Evolutionary conservation across 192 early-diverging fungal genomes (phyloP).

Genomic region (Coemansia nantahalensis): DNA sequence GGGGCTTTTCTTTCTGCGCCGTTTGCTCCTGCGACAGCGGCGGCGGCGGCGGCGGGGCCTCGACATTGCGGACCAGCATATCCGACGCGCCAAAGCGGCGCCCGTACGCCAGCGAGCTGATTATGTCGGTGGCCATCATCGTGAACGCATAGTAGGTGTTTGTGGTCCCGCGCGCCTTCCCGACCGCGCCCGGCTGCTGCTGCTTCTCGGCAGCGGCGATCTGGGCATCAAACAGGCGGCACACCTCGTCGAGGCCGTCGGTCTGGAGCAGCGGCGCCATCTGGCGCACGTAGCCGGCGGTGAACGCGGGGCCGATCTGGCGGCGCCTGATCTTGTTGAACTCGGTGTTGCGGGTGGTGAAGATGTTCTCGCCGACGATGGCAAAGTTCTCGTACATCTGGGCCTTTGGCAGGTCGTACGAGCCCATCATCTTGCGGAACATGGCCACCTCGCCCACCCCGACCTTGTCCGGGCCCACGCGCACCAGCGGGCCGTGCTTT

Average conservation of each 20-base stretch:
- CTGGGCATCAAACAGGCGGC: slow-evolving; percentile 15
- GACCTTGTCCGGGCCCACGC: slow-evolving; percentile 12
- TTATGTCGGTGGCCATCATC: slow-evolving; percentile 27
- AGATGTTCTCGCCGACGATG: slow-evolving; percentile 16
- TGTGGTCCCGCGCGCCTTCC: not conserved
- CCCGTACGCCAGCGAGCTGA: slow-evolving; percentile 23
- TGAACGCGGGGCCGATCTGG: slow-evolving; percentile 24
- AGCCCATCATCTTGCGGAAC: slow-evolving; percentile 19
- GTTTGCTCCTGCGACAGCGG: not conserved
- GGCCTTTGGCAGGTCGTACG: slow-evolving; percentile 19
- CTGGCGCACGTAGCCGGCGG: slow-evolving; percentile 3
- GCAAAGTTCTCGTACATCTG: slow-evolving; percentile 31
- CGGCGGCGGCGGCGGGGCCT: too few relatives aligned
- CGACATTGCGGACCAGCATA: slow-evolving; percentile 5
- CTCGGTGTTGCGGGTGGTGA: slow-evolving; percentile 23
- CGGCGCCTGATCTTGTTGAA: slow-evolving; percentile 18
- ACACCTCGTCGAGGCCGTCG: slow-evolving; percentile 17
- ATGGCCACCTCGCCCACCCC: slow-evolving; percentile 17
- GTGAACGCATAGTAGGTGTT: slow-evolving; percentile 19
- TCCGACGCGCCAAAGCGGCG: slow-evolving; percentile 12
- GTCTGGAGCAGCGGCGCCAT: slow-evolving; percentile 21
- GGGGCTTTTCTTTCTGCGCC: not conserved
- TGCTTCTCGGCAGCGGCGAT: slow-evolving; percentile 7
- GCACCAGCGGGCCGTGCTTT: slow-evolving; percentile 23
- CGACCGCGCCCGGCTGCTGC: not conserved